These are phyloP conservation scores for Isabelozyma gotoi DNA, from an alignment of 805 yeast genomes.

Conservation along the genomic window DNA sequence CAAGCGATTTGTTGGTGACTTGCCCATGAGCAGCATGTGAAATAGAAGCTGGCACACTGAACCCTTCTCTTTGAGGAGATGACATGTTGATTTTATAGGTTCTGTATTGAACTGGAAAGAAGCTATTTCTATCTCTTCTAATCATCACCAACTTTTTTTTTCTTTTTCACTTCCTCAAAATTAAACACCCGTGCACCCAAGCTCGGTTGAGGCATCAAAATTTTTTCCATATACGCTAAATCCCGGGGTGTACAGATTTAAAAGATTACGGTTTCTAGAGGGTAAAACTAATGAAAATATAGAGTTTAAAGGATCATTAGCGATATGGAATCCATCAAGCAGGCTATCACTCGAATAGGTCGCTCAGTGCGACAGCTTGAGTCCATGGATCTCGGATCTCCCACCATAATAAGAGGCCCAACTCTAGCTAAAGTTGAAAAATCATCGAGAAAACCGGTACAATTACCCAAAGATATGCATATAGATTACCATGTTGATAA, in stretches of 20 bases:
- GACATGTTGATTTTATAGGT: constrained; percentile 37
- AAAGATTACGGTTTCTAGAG: not conserved
- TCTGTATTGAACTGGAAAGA: no score
- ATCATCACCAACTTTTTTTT: not conserved
- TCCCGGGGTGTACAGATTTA: not conserved
- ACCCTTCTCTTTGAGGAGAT: constrained; percentile 76
- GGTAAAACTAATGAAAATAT: not conserved
- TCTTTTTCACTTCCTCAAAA: not conserved
- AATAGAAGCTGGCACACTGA: constrained; percentile 75
- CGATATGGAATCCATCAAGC: constrained; percentile 28
- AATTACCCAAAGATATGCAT: not conserved
- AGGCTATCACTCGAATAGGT: constrained; percentile 33
- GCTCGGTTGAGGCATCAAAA: not conserved
- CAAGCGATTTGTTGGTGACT: constrained; percentile 59
- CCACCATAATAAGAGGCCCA: not conserved
- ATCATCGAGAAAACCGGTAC: no score
- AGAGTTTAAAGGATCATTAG: constrained; percentile 4
- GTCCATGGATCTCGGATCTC: not conserved
- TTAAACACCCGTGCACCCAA: not conserved
- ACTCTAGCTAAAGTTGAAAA: not conserved
- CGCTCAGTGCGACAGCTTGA: constrained; percentile 28
- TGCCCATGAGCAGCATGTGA: constrained; percentile 83
- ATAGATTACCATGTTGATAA: constrained; percentile 1
- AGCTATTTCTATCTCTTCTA: no score
- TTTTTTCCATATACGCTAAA: not conserved